Conservation (phyloP, 495 filamentous ascomycete species). For the Aspergillus nanangensis region DNA sequence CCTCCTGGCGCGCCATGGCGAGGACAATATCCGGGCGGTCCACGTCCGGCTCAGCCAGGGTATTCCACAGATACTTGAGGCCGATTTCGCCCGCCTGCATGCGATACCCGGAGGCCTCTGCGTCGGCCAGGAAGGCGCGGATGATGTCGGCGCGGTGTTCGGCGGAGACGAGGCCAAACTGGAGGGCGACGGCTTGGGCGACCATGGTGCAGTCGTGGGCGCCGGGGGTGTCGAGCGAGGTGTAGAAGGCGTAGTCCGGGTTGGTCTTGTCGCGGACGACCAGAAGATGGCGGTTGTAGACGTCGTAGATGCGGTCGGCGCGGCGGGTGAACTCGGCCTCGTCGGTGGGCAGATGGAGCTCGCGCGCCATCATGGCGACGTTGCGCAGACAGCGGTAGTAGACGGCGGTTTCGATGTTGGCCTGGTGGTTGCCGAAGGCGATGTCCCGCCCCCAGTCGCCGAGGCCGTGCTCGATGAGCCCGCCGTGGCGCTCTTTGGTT, state of each 20-base stretch:
- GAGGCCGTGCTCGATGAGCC: constrained; percentile 23
- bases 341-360: constrained; percentile 17
- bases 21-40: constrained; percentile 23
- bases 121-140: constrained; percentile 20
- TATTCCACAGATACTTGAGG: constrained; percentile 22
- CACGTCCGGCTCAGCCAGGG: constrained; percentile 19
- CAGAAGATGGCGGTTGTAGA: constrained; percentile 24
- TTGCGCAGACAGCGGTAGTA: constrained; percentile 24
- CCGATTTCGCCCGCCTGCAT: constrained; percentile 26
- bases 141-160: constrained; percentile 18
- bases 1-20: constrained; percentile 24
- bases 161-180: constrained; percentile 17
- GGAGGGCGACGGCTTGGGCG: constrained; percentile 23
- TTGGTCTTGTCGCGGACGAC: constrained; percentile 13
- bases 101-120: constrained; percentile 10
- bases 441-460: constrained; percentile 27
- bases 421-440: constrained; percentile 27
- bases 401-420: constrained; percentile 27
- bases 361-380: constrained; percentile 22
- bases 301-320: constrained; percentile 16
- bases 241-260: constrained; percentile 19
- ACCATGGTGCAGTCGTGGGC: constrained; percentile 18
- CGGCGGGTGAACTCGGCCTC: constrained; percentile 13
- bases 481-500: constrained; percentile 22
- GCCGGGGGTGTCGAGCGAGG: constrained; percentile 19